Evolutionary conservation across 179 eudicot genomes (phyloP).

Genomic region (Beta lomatogona): DNA sequence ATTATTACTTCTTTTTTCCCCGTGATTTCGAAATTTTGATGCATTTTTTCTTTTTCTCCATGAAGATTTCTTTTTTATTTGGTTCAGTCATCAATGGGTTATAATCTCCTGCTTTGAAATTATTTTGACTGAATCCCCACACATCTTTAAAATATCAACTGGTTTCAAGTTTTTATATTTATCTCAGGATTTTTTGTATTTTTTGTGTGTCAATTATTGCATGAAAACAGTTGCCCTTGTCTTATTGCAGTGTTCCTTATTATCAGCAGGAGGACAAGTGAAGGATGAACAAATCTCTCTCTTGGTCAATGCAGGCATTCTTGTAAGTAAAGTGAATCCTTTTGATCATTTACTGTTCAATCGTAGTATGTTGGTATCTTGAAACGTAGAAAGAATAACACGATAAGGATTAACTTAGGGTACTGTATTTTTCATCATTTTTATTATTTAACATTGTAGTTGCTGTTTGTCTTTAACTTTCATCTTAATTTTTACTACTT

Average conservation of each 20-base stretch:
- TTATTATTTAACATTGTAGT: neutral
- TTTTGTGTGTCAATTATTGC: neutral
- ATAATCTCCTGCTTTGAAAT: neutral
- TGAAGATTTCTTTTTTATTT: neutral
- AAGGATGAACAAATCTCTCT: conserved; percentile 85
- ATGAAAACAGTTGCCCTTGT: neutral
- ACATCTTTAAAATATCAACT: neutral
- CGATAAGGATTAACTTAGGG: neutral
- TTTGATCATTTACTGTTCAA: neutral
- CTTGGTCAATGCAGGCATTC: conserved; percentile 82
- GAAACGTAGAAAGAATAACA: neutral
- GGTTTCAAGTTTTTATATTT: neutral
- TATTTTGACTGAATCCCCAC: conserved; percentile 1
- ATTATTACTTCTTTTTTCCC: too few relatives aligned
- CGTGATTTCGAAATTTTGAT: neutral
- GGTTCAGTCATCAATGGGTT: neutral
- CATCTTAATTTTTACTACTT: neutral
- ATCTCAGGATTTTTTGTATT: neutral
- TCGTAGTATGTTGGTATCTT: neutral
- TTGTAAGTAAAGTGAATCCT: conserved; percentile 50
- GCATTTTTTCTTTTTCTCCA: neutral
- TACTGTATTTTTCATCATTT: neutral
- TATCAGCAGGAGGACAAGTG: conserved; percentile 78
- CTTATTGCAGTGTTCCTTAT: conserved; percentile 57
- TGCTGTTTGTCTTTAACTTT: neutral